Evolutionary conservation across 129 eudicot species (phyloP), one percentile per base, ranked within the genome.

Genomic region (Logfia minima): DNA sequence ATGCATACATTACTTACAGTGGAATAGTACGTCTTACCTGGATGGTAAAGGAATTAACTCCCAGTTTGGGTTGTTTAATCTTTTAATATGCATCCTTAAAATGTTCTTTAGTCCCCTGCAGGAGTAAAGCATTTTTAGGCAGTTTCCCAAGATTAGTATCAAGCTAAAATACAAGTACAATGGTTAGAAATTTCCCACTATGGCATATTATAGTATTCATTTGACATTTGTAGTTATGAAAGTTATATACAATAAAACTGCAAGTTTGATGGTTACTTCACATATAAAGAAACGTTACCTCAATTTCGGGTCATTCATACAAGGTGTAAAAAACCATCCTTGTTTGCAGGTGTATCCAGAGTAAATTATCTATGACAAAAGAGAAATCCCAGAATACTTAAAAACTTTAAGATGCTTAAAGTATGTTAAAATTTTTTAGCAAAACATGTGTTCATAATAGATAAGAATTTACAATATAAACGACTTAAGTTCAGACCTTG

Each of bases 251-350:
- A 41, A 37, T 26, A 79, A 63, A 45, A 66, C 48, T 62, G 32
- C 32, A 67, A 68, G 14, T 67, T 17, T 67, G 24, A 67, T 5
- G 16, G 72, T 67, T 39, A 37, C 53, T n/a, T 80, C 29, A 52
- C 7, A 39, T 52, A 66, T 28, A 10, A 68, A 60, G 69, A 39
- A 19, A 17, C 77, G 83, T 66, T 62, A 86, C 96, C 98, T 90
- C 78, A 92, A 88, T 75, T 92, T 78, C 52, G 98, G 98, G 85
- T 86, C 92, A 59, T 88, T 88, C 2, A 80, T 86, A 77, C 98
- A 92, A 22, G 96, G 94, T 10, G 96, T 90, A 77, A 85, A 84
- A 80, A 92, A 92, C 96, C 98, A 92, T 22, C 98, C 98, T 84
- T 92, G 98, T 67, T 79, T 83, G 86, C 96, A 90, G 80, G 90